Base-by-base conservation (phyloP, 176 grass and related monocot species). In the Urochloa ruziziensis region DNA sequence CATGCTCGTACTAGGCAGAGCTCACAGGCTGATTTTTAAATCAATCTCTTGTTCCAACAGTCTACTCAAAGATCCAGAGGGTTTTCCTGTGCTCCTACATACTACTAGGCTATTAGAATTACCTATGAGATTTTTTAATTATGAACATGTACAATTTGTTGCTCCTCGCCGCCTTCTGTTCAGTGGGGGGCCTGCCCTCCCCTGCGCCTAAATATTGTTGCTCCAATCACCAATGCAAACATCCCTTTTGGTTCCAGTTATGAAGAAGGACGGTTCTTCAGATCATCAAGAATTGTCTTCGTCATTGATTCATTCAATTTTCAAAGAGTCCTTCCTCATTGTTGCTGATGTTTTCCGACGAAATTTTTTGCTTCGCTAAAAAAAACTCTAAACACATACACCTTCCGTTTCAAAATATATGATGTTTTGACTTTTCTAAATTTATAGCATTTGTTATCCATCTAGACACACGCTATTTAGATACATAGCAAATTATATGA, bases 1-100 rank as follows among this genome's bases (percentile, higher is more conserved):
- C 83, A 86, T 68, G 46, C 46, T 82, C 9, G 79, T 86, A 65
- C 79, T 30, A 81, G 43, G 82, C 51, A 75, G 52, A 56, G 40
- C 70, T 80, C 53, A 70, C 39, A 17, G 23, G 47, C 44, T 14
- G 79, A 16, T 89, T 60, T 62, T 74, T 49, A 19, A 88, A 68
- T 19, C 28, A 4, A 11, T 81, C 84, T 79, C 23, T 49, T 36
- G 35, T 51, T 56, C 11, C 32, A 36, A 78, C 25, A 5, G 13
- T 43, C 40, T 77, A 49, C 35, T 17, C 39, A 33, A 21, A 47
- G 39, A 14, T 21, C 34, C 24, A 29, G 14, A n/a, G 78, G 47
- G 24, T 39, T 54, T 39, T 51, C 5, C 39, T 36, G 35, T 27
- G 49, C 72, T 56, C 29, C 53, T 76, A 30, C 42, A 47, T 5